Percentiles rank a stretch among this genome's conserved stretches.
These are phyloP conservation scores for Penicillium sp. DNA, from an alignment of 2,329 filamentous ascomycete genomes.

Conservation along the genomic window DNA sequence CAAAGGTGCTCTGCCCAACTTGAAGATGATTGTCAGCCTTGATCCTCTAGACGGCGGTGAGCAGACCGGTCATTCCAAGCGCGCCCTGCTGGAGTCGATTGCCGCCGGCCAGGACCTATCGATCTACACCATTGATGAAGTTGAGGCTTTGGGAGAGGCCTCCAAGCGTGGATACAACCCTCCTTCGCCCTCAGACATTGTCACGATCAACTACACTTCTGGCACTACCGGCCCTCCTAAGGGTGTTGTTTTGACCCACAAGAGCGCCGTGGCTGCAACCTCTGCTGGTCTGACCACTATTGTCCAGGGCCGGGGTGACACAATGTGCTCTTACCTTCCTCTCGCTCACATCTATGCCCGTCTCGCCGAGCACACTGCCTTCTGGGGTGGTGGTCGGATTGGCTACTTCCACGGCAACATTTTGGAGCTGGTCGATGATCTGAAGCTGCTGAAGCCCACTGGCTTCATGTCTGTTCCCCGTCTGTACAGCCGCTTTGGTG, in stretches of 20 bases:
- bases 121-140: slow-evolving; percentile 77
- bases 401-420: slow-evolving; percentile 97
- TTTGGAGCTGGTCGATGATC: slow-evolving; percentile 80
- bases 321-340: slow-evolving; percentile 84
- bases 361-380: slow-evolving; percentile 73
- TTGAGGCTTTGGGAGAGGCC: slow-evolving; percentile 77
- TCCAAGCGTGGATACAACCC: slow-evolving; percentile 71
- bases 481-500: slow-evolving; percentile 87
- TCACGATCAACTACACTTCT: slow-evolving; percentile 74
- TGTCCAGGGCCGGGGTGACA: slow-evolving; percentile 61
- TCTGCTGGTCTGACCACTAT: slow-evolving; percentile 62
- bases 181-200: slow-evolving; percentile 72
- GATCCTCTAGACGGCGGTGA: slow-evolving; percentile 84
- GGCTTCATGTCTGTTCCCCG: slow-evolving; percentile 86
- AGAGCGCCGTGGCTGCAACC: slow-evolving; percentile 75
- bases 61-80: slow-evolving; percentile 75
- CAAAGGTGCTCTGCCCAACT: slow-evolving; percentile 71
- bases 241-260: slow-evolving; percentile 73
- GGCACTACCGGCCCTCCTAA: slow-evolving; percentile 68
- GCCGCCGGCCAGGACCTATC: slow-evolving; percentile 73
- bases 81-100: slow-evolving; percentile 73
- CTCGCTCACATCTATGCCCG: slow-evolving; percentile 93
- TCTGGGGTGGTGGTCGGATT: slow-evolving; percentile 73
- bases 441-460: slow-evolving; percentile 84
- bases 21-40: slow-evolving; percentile 87